Base-by-base conservation (phyloP, 305 asterid genomes). In the Fraxinus sp. region DNA sequence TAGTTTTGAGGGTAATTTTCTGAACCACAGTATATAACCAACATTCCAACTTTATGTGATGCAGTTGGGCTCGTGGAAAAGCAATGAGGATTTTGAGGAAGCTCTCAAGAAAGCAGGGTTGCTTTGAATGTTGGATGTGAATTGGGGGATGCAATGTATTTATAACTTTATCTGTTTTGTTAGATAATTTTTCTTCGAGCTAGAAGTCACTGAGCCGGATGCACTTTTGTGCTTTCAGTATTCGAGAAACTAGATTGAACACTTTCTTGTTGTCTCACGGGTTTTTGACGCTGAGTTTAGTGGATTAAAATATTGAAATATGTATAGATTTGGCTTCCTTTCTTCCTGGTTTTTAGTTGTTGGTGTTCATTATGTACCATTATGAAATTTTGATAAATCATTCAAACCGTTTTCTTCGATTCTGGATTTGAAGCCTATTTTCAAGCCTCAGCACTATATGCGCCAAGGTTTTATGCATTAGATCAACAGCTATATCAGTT, bases 101-200 rank as follows among this genome's bases (percentile, higher is more conserved):
- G 96, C 98, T 18, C 88, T 94, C 30, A 72, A 86, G 80, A 87
- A 78, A 26, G 98, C 97, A 11, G 97, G 97, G 26, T 83, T 94
- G 79, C 30, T 88, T 68, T 92, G 87, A 89, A 81, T 24, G 66
- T 4, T 70, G n/a, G 59, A 43, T 39, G 24, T 22, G 71, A 55
- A 77, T 66, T 35, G 30, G 64, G 37, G 30, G 30, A 20, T 11
- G 7, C 62, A 13, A 68, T 28, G 18, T 68, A 68, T 68, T 7
- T 22, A 62, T 22, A 62, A 22, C 10, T 5, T 30, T 66, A 26
- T 66, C 18, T 3, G 74, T 66, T 28, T 5, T 1, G 74, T 10
- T 66, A 1, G 75, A 68, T 11, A 13, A 11, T 28, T 68, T 68
- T 11, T 30, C 37, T 26, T 30, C 3, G 22, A 68, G 20, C 20